These are phyloP conservation scores for Cunninghamia lanceolata DNA, from an alignment of 75 land plant species.

Conservation along the genomic window DNA sequence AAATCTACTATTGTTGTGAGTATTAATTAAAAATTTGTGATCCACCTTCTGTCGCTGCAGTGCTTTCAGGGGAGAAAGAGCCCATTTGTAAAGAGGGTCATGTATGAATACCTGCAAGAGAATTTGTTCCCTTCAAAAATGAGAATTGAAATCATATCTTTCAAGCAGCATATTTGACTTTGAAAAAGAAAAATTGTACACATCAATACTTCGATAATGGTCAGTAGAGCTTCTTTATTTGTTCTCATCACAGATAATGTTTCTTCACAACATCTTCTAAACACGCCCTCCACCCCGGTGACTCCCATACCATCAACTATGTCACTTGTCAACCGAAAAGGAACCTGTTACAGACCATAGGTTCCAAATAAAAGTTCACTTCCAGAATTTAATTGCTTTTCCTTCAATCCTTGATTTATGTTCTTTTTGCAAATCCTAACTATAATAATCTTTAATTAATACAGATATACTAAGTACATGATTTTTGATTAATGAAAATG, in stretches of 20 bases:
- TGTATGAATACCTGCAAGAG: constrained; percentile 91
- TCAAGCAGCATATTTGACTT: constrained; percentile 9
- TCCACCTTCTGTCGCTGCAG: constrained; percentile 90
- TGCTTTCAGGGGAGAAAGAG: constrained; percentile 96
- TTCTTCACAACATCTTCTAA: constrained; percentile 96
- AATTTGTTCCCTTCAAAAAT: neutral
- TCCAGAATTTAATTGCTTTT: neutral
- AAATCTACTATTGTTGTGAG: neutral
- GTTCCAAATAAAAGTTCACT: neutral
- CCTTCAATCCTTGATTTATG: neutral
- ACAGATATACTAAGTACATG: neutral
- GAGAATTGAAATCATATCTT: neutral
- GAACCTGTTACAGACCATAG: constrained; percentile 50
- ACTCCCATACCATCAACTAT: constrained; percentile 99
- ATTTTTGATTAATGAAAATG: neutral
- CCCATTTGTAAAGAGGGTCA: constrained; percentile 99
- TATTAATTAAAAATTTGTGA: neutral
- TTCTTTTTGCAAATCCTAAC: neutral
- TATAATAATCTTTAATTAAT: neutral
- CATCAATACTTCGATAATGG: constrained; percentile 79
- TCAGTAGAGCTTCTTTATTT: constrained; percentile 97
- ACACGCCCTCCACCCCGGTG: constrained; percentile 98
- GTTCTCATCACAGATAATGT: constrained; percentile 92
- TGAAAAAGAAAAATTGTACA: neutral
- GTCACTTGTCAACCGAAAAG: constrained; percentile 95